phyloP scores from a whole-genome alignment of 441 rosid species.

The Arabidopsis lyrata region DNA sequence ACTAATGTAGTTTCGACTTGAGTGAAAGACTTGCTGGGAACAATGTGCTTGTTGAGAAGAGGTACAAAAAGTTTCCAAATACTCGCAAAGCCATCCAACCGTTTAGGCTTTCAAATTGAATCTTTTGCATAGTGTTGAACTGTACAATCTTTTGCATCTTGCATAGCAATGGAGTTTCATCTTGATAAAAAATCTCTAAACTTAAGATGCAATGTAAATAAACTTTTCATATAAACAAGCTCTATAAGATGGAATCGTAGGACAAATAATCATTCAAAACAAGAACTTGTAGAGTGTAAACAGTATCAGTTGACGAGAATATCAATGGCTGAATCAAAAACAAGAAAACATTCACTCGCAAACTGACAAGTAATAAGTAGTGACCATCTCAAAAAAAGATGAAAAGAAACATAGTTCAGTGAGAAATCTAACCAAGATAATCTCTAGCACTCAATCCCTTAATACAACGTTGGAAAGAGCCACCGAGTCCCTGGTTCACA shows the following conservation, averaged over 20 bases:
- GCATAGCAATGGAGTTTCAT: constrained; percentile 82
- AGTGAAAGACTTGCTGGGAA: neutral
- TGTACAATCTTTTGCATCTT: constrained; percentile 92
- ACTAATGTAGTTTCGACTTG: neutral
- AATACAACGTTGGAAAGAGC: constrained; percentile 72
- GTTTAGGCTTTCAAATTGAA: constrained; percentile 60
- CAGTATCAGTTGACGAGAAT: constrained; percentile 90
- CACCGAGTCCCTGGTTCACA: constrained; percentile 75
- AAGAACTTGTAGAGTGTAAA: constrained; percentile 90
- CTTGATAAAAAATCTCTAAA: constrained; percentile 83
- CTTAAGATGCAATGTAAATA: neutral
- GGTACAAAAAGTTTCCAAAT: constrained; percentile 71
- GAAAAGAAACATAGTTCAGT: constrained; percentile 3
- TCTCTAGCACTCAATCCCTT: constrained; percentile 61
- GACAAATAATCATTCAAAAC: neutral
- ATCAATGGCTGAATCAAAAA: constrained; percentile 72
- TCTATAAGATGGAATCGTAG: neutral
- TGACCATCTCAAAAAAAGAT: neutral
- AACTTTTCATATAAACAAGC: neutral
- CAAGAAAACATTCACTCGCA: constrained; percentile 30
- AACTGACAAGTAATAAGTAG: neutral
- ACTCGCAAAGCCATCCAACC: constrained; percentile 52
- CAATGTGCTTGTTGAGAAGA: constrained; percentile 76
- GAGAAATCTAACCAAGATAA: constrained; percentile 66
- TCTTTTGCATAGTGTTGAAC: constrained; percentile 83